Conservation (phyloP, 2,329 filamentous ascomycete species). For the Ceratocystis smalleyi region DNA sequence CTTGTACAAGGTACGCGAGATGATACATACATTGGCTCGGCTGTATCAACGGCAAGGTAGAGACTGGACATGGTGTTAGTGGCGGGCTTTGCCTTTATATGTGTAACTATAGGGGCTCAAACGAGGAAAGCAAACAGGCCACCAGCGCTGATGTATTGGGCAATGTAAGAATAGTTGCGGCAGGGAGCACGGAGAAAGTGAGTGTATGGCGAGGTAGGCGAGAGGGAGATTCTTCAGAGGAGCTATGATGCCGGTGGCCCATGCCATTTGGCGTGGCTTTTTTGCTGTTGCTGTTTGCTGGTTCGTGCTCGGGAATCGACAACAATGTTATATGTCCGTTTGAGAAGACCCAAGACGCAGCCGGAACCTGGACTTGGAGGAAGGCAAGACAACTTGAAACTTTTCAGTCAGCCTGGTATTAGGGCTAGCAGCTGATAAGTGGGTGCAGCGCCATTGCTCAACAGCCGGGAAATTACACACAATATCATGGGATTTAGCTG, state of each 20-base stretch:
- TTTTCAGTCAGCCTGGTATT: neutral
- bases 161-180: neutral
- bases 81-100: neutral
- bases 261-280: neutral
- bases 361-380: neutral
- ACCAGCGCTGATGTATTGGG: too few species aligned
- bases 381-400: neutral
- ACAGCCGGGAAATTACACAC: too few species aligned
- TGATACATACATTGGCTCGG: neutral
- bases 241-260: constrained; percentile 3
- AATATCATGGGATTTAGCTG: too few species aligned
- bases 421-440: neutral
- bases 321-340: neutral
- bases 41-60: neutral
- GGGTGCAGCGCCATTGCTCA: too few species aligned
- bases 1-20: neutral
- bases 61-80: neutral
- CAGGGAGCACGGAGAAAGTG: neutral
- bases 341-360: neutral
- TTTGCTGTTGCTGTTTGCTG: neutral
- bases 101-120: neutral
- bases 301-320: neutral
- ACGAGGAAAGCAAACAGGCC: neutral
- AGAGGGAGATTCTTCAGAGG: neutral
- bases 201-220: neutral